Evolutionary conservation across 2,329 filamentous ascomycete species (phyloP).

Genomic region (Diaporthe vexans): DNA sequence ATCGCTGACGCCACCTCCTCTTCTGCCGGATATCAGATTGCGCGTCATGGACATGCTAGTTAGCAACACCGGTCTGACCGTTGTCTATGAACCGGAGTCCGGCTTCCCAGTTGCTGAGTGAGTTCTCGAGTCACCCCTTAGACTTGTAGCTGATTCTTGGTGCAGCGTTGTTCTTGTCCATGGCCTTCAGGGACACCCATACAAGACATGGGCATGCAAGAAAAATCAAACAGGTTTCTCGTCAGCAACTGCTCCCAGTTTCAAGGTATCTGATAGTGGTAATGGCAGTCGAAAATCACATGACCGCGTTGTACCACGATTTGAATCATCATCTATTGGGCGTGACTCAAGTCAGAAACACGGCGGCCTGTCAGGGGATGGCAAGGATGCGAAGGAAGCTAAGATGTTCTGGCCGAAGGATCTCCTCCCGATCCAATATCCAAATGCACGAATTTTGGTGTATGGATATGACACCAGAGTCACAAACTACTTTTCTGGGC

Average conservation of each 20-base stretch:
- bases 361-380: background rate
- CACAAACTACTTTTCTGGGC: background rate
- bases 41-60: background rate
- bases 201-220: conserved; percentile 17
- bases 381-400: background rate
- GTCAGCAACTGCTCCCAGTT: background rate
- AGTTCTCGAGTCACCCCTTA: background rate
- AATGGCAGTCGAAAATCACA: background rate
- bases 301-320: background rate
- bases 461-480: conserved; percentile 7
- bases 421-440: background rate
- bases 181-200: conserved; percentile 5
- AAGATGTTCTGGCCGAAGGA: background rate
- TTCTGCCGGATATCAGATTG: too few species aligned
- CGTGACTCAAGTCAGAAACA: background rate
- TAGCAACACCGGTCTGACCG: background rate
- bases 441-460: background rate
- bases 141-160: background rate
- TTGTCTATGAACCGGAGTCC: background rate
- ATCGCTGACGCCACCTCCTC: background rate
- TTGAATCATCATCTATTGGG: background rate
- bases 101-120: background rate
- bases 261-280: background rate
- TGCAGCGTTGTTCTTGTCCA: background rate
- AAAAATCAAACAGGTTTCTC: background rate